These are phyloP conservation scores for Albifimbria verrucaria DNA, from an alignment of 2,329 filamentous ascomycete species.

Conservation along the genomic window DNA sequence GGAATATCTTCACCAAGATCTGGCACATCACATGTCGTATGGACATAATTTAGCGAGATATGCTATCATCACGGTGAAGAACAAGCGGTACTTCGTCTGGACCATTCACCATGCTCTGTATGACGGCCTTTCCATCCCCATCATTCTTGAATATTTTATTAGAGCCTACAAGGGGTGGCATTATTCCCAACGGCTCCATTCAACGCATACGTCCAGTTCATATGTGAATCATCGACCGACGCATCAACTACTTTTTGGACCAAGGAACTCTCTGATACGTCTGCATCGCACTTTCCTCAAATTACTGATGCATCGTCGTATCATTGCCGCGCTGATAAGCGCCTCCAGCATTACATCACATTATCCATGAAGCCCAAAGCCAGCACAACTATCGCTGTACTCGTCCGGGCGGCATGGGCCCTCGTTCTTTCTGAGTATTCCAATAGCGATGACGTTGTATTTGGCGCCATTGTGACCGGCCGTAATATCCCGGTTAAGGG, in stretches of 20 bases:
- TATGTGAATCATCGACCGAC: too few relatives aligned
- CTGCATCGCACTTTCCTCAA: slow-evolving; percentile 20
- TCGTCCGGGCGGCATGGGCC: slow-evolving; percentile 25
- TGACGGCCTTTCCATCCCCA: slow-evolving; percentile 25
- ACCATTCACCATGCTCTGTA: slow-evolving; percentile 29
- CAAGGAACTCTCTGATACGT: slow-evolving; percentile 17
- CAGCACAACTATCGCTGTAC: slow-evolving; percentile 18
- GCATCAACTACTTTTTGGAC: slow-evolving; percentile 20
- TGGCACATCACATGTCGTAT: slow-evolving; percentile 34
- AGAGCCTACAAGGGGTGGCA: slow-evolving; percentile 15
- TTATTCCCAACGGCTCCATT: slow-evolving; percentile 19
- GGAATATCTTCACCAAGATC: slow-evolving; percentile 35
- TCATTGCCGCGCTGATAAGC: slow-evolving; percentile 19
- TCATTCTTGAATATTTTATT: slow-evolving; percentile 18
- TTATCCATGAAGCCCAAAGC: slow-evolving; percentile 19
- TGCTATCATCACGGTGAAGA: slow-evolving; percentile 25
- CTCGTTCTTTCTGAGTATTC: slow-evolving; percentile 21
- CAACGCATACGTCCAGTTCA: slow-evolving; percentile 21
- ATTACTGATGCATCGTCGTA: too few relatives aligned
- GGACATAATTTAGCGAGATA: slow-evolving; percentile 42
- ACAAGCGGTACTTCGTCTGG: slow-evolving; percentile 27
- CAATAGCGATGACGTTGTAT: slow-evolving; percentile 23
- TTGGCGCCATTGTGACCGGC: slow-evolving; percentile 26
- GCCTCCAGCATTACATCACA: too few relatives aligned
- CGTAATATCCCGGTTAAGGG: slow-evolving; percentile 22